Evolutionary conservation across 192 early-diverging fungal genomes (phyloP), one percentile per base, ranked within the genome.

Genomic region (Mortierella alpina): DNA sequence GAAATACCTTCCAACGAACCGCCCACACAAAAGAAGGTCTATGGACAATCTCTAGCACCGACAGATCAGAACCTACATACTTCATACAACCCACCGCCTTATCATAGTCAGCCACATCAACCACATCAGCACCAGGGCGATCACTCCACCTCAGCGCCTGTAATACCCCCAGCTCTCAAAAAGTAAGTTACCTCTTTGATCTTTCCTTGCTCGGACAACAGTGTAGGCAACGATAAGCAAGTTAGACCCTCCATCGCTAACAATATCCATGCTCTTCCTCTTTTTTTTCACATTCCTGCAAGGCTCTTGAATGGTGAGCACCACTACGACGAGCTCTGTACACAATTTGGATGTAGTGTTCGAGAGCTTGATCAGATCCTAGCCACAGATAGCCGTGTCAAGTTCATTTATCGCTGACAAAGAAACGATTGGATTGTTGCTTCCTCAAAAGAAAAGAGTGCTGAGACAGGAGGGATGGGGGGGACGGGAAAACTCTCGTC

Each of bases 281-380:
- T 55, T 59, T 53, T 42, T 4, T 47, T 7, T 72, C 2, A 3
- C 55, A 12, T 20, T 17, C 11, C 10, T n/a, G 4, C 22, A 72
- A 78, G 76, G 66, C 49, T 84, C 9, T 67, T 94, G 47, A 84
- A 94, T 65, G 93, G 93, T 6, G 70, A 77, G 18, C 91, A 91
- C 53, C 93, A 94, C 70, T 93, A 88, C 40, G 93, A 94, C 60
- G 93, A 94, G 56, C 85, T 94, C 1, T 94, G 93, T 65, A 94
- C 93, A 5, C 56, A 82, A 50, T 84, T 94, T 23, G 75, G 85
- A n/a, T 91, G 88, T 52, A 87, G 86, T 20, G 79, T 87, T 2
- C 67, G 84, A 60, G 88, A 94, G 44, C 54, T 94, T 62, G 90
- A 93, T 64, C 86, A 87, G 20, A 68, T 86, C 12, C 59, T 91